phyloP scores from a whole-genome alignment of 2,329 filamentous ascomycete species.

The Cyclaneusma minus region DNA sequence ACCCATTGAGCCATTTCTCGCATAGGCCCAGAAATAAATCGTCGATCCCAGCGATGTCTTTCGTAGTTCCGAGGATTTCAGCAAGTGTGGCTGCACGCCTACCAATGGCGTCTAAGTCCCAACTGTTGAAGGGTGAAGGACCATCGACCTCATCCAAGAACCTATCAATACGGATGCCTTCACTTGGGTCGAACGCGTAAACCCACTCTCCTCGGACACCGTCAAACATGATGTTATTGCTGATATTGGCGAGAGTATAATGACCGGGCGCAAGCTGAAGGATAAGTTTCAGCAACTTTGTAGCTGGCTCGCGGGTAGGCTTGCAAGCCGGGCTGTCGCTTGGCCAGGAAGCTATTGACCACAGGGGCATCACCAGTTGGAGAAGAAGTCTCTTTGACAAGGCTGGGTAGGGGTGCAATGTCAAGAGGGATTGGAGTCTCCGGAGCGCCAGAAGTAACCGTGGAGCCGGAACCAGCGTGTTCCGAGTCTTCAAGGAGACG shows the following conservation, averaged over 20 bases:
- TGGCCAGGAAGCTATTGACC: slow-evolving; percentile 42
- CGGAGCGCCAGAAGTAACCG: slow-evolving; percentile 34
- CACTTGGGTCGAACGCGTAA: slow-evolving; percentile 29
- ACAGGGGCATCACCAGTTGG: slow-evolving; percentile 44
- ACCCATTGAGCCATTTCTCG: slow-evolving; percentile 39
- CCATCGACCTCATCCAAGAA: slow-evolving; percentile 3
- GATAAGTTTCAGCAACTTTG: slow-evolving; percentile 37
- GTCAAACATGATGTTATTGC: slow-evolving; percentile 38
- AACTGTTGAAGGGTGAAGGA: neutral
- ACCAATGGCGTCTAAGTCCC: slow-evolving; percentile 18
- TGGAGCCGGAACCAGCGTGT: slow-evolving; percentile 28
- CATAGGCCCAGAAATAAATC: slow-evolving; percentile 45
- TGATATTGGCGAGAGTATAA: slow-evolving; percentile 31
- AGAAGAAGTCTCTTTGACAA: slow-evolving; percentile 44
- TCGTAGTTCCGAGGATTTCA: slow-evolving; percentile 27
- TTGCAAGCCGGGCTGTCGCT: slow-evolving; percentile 20
- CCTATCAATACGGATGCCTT: slow-evolving; percentile 34
- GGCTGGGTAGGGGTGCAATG: slow-evolving; percentile 51
- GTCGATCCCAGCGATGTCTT: slow-evolving; percentile 30
- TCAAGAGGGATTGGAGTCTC: slow-evolving; percentile 37
- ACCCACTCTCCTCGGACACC: slow-evolving; percentile 35
- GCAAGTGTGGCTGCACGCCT: slow-evolving; percentile 32
- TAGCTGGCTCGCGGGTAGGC: slow-evolving; percentile 28
- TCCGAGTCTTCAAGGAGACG: slow-evolving; percentile 25
- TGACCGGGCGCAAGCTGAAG: slow-evolving; percentile 38